Evolutionary conservation across 257 asterid genomes (phyloP).

Genomic region (Solanum arcanum): DNA sequence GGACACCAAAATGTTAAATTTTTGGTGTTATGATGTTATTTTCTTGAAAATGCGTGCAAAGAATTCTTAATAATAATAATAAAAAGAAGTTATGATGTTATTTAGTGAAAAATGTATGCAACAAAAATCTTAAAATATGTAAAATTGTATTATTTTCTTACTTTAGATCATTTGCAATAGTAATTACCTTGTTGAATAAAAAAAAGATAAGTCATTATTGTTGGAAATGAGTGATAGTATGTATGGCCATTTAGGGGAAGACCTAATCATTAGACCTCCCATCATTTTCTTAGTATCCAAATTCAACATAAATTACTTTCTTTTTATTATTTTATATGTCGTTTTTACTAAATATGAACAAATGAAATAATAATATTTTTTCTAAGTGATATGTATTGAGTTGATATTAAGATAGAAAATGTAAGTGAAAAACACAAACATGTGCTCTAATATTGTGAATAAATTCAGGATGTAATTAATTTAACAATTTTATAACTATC

Average conservation of each 20-base stretch:
- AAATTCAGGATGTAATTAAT: not conserved
- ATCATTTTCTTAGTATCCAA: slow-evolving; percentile 25
- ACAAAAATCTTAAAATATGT: not conserved
- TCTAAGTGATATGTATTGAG: not conserved
- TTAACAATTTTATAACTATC: not conserved
- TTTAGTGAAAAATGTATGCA: not conserved
- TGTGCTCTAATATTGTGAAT: not conserved
- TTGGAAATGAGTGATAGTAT: slow-evolving; percentile 15
- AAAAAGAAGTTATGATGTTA: not conserved
- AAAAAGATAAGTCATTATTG: slow-evolving; percentile 6
- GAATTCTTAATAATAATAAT: not conserved
- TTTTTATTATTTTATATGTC: too few species aligned
- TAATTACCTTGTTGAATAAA: slow-evolving; percentile 4
- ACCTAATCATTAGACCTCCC: slow-evolving; percentile 29
- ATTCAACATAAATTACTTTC: slow-evolving; percentile 13
- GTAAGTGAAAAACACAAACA: not conserved
- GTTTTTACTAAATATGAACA: not conserved
- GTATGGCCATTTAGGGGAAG: slow-evolving; percentile 19
- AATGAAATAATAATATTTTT: not conserved
- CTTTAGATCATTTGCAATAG: not conserved
- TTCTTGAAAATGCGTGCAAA: not conserved
- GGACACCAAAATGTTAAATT: not conserved
- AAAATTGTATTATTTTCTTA: not conserved
- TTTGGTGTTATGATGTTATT: not conserved
- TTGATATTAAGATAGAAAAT: not conserved